Conservation (phyloP, 192 early-diverging fungal genomes). For the Backusella macrospora region DNA sequence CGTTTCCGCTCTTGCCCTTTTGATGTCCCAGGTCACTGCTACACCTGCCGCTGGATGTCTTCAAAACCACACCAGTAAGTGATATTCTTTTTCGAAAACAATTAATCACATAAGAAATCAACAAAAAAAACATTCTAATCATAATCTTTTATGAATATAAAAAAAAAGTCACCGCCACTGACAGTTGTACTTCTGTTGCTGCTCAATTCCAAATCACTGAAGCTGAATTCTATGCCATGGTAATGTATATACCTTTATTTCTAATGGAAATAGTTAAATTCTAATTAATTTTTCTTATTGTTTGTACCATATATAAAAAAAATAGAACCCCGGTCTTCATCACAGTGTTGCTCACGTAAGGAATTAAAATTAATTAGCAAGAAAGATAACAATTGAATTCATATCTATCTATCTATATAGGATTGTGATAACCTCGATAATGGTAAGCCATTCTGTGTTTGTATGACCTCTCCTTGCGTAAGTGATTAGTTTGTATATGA, state of each 20-base stretch:
- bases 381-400: not conserved
- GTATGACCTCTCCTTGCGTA: conserved; percentile 19
- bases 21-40: not conserved
- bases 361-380: not conserved
- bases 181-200: conserved; percentile 16
- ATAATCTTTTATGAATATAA: not conserved
- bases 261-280: not conserved
- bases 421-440: conserved; percentile 21
- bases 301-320: not conserved
- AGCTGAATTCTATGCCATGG: conserved; percentile 18
- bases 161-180: not conserved
- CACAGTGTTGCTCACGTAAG: conserved; percentile 20
- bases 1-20: not conserved
- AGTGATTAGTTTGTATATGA: not conserved
- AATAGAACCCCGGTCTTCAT: conserved; percentile 20
- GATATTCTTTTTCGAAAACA: not conserved
- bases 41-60: conserved; percentile 17
- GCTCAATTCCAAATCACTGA: conserved; percentile 17
- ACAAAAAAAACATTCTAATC: too few species aligned
- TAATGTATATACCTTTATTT: not conserved
- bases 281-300: not conserved
- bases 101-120: not conserved
- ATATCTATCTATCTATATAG: not conserved
- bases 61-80: not conserved
- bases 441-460: conserved; percentile 15